Base-by-base conservation (phyloP, 2,329 filamentous ascomycete species). In the Fusarium equiseti region DNA sequence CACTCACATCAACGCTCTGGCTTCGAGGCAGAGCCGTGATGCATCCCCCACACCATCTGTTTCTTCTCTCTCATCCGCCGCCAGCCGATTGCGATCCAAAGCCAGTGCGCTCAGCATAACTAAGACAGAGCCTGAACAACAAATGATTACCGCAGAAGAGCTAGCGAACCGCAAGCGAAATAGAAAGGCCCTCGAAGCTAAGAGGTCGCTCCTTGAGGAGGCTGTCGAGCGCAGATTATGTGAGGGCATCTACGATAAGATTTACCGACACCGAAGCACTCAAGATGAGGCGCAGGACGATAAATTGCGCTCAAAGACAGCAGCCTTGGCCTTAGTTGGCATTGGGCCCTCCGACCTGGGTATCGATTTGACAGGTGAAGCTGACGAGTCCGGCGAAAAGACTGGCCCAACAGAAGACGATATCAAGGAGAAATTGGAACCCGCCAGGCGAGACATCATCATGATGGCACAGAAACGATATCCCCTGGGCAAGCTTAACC, bases 251-350 rank as follows among this genome's bases (percentile, higher is more conserved):
- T 98, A 98, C 77, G 87, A 91, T 62, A 91, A 92, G 71, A 93
- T 99, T 78, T 99, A 95, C 87, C 90, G 94, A 49, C 96, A 99
- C 79, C 89, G 92, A 64, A 96, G 88, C 78, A 97, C 95, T 0
- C 91, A 98, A 75, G 96, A 99, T 77, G 95, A 98, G 80, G 95
- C 96, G 15, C 89, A 95, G 76, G 96, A 99, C 78, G 95, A 97
- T 76, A 98, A 97, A 78, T 85, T 99, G 53, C 89, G 96, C 31
- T 99, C 96, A 12, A 96, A 97, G 76, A 98, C 95, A 3, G 95
- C 95, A 22, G 94, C 96, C 2, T 83, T 99, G 46, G 88, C 92
- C 5, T 84, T 99, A n/a, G 93, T 99, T 20, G 95, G 94, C 2
- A 98, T 99, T 76, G 93, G 94, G 5, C 84, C 96, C 55, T 90